phyloP scores from a whole-genome alignment of 306 rosid species.

The Prunus fruticosa region DNA sequence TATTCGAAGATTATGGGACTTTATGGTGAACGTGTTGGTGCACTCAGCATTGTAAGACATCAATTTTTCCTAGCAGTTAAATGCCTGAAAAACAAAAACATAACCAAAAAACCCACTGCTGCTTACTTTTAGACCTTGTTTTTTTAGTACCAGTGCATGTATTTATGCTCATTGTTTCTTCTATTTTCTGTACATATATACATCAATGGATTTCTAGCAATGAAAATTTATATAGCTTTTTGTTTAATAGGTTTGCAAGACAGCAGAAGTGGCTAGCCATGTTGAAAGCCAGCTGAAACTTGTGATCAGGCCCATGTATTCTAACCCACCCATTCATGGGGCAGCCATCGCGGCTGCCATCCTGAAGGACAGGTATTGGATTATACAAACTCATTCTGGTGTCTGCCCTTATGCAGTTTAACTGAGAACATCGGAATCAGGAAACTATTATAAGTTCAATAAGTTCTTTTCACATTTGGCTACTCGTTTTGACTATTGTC shows the following conservation, averaged over 20 bases:
- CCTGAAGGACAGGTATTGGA: slow-evolving; percentile 67
- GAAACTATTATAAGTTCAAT: not conserved
- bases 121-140: not conserved
- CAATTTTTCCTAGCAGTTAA: not conserved
- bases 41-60: slow-evolving; percentile 79
- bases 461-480: not conserved
- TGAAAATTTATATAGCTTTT: not conserved
- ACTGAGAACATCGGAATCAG: not conserved
- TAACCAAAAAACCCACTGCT: not conserved
- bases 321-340: slow-evolving; percentile 91
- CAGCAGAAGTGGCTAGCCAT: slow-evolving; percentile 69
- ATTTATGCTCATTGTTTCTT: not conserved
- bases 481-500: not conserved
- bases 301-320: slow-evolving; percentile 89
- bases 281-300: slow-evolving; percentile 96
- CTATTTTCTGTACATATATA: not conserved
- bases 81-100: not conserved
- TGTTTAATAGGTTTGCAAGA: slow-evolving; percentile 64
- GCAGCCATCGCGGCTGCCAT: slow-evolving; percentile 83
- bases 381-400: not conserved
- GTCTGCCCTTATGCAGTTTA: not conserved
- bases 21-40: slow-evolving; percentile 94
- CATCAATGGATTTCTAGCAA: not conserved
- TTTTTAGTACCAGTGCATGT: not conserved
- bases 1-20: slow-evolving; percentile 96